Conservation (phyloP, 1,139 yeast genomes). For the Sugiyamaella paludigena region DNA sequence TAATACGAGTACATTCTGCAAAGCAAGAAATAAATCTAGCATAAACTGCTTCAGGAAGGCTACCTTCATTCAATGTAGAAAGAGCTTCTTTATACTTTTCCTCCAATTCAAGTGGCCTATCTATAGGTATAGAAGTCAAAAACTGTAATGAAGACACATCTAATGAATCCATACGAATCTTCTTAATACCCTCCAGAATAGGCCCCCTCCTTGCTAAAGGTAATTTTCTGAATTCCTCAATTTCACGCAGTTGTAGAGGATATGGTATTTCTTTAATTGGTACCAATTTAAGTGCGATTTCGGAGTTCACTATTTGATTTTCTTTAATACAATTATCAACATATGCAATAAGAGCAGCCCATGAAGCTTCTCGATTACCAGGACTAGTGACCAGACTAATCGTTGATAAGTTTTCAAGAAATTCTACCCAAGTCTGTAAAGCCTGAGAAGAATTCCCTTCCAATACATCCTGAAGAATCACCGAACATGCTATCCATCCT, state of each 20-base stretch:
- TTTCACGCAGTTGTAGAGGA: slow-evolving; percentile 20
- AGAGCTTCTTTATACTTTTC: slow-evolving; percentile 27
- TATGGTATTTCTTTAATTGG: slow-evolving; percentile 33
- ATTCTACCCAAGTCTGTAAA: slow-evolving; percentile 37
- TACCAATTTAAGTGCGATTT: slow-evolving; percentile 33
- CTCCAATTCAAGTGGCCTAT: slow-evolving; percentile 28
- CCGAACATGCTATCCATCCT: slow-evolving; percentile 33
- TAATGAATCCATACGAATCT: slow-evolving; percentile 23
- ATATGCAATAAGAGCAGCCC: slow-evolving; percentile 34
- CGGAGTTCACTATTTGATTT: slow-evolving; percentile 25
- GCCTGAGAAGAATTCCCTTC: slow-evolving; percentile 32
- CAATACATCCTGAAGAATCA: slow-evolving; percentile 27
- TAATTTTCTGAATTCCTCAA: slow-evolving; percentile 19
- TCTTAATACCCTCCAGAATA: slow-evolving; percentile 22
- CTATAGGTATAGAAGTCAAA: slow-evolving; percentile 27
- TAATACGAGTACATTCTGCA: slow-evolving; percentile 33
- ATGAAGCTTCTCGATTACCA: slow-evolving; percentile 32
- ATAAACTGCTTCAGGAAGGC: slow-evolving; percentile 34
- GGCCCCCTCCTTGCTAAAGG: slow-evolving; percentile 10
- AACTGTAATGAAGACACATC: slow-evolving; percentile 27
- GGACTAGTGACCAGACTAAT: slow-evolving; percentile 24
- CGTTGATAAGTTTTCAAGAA: slow-evolving; percentile 33
- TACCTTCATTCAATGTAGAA: slow-evolving; percentile 20
- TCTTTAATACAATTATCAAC: slow-evolving; percentile 26
- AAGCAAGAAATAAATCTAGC: slow-evolving; percentile 40